Conservation (phyloP, 129 eudicot genomes). For the Lonicera japonica region DNA sequence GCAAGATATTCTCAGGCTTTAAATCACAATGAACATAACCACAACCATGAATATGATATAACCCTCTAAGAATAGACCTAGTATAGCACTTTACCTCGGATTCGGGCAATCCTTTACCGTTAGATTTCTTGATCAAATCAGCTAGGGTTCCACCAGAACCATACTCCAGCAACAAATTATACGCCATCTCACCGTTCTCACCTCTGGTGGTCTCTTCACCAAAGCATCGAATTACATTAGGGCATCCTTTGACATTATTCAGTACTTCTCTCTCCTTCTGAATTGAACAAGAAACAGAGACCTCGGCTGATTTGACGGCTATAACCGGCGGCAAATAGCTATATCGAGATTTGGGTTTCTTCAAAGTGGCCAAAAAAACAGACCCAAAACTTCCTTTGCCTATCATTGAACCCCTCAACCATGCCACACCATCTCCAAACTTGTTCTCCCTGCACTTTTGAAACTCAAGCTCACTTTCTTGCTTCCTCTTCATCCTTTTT, state of each 20-base stretch:
- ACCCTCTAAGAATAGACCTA: constrained; percentile 48
- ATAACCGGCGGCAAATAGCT: constrained; percentile 56
- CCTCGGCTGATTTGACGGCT: constrained; percentile 92
- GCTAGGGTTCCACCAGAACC: constrained; percentile 84
- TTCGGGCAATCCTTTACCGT: constrained; percentile 43
- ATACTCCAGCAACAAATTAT: constrained; percentile 68
- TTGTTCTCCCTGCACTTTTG: constrained; percentile 17
- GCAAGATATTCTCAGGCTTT: constrained; percentile 63
- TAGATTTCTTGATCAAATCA: constrained; percentile 38
- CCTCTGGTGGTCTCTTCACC: constrained; percentile 67
- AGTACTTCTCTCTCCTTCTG: constrained; percentile 72
- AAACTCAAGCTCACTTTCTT: constrained; percentile 8
- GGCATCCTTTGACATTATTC: constrained; percentile 47
- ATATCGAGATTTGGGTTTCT: constrained; percentile 58
- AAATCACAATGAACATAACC: constrained; percentile 86
- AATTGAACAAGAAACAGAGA: constrained; percentile 60
- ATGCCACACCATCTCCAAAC: constrained; percentile 75
- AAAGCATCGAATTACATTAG: constrained; percentile 46
- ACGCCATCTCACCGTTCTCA: constrained; percentile 45
- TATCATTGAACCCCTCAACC: constrained; percentile 61
- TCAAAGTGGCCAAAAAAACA: constrained; percentile 58
- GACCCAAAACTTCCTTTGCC: constrained; percentile 86
- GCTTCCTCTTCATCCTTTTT: constrained; percentile 4
- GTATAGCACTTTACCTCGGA: constrained; percentile 35
- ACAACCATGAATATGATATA: constrained; percentile 43